Conservation (phyloP, 164 flowering plant genomes). For the Umbilicus rupestris region DNA sequence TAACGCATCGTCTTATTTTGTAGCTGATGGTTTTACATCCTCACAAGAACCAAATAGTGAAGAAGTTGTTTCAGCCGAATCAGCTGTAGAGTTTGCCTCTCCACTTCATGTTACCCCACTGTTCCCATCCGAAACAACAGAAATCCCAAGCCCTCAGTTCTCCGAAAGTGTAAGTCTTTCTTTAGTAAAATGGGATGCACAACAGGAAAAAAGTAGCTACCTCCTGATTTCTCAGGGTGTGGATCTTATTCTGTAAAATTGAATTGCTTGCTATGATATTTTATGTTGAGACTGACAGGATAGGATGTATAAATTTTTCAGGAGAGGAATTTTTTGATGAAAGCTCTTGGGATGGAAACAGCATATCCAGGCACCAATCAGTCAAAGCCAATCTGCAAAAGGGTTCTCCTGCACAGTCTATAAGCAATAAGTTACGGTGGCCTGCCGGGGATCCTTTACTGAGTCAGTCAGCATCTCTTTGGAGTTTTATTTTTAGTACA, state of each 20-base stretch:
- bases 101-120: constrained; percentile 73
- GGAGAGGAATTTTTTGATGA: constrained; percentile 78
- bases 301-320: constrained; percentile 17
- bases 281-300: constrained; percentile 1
- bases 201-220: too few relatives aligned
- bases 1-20: neutral
- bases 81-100: constrained; percentile 54
- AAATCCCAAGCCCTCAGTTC: constrained; percentile 80
- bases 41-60: constrained; percentile 13
- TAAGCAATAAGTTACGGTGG: constrained; percentile 16
- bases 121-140: constrained; percentile 65
- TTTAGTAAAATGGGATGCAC: neutral
- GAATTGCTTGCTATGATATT: neutral
- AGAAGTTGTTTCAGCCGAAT: constrained; percentile 20
- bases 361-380: constrained; percentile 25
- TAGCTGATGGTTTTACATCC: neutral
- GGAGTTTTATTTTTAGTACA: constrained; percentile 1
- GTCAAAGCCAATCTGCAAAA: constrained; percentile 62
- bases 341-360: constrained; percentile 68
- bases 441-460: neutral
- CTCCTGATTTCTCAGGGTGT: too few relatives aligned
- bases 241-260: neutral
- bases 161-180: constrained; percentile 79
- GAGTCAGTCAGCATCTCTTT: constrained; percentile 1
- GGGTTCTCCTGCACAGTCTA: constrained; percentile 77